A percentile compares a stretch with the other conserved stretches of the same genome.
phyloP scores from a whole-genome alignment of 2,329 filamentous ascomycete species.

The Aspergillus sclerotialis region DNA sequence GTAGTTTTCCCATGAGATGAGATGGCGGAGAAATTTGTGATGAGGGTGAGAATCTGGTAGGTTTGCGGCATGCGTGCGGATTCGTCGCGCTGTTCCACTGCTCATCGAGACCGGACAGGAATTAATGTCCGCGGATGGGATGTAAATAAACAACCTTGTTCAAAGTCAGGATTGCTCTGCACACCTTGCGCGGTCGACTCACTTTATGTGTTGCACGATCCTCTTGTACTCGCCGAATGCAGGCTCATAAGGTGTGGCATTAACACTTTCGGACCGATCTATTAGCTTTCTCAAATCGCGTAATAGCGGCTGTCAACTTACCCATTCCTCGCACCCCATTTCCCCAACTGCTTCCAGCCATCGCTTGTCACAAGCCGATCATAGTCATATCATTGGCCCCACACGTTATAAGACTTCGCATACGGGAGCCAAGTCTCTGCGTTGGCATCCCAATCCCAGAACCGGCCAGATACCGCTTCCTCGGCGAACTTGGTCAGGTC shows the following conservation, averaged over 20 bases:
- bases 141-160: conserved; percentile 49
- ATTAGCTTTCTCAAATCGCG: not conserved
- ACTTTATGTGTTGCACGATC: conserved; percentile 21
- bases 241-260: conserved; percentile 17
- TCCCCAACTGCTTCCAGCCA: conserved; percentile 50
- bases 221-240: conserved; percentile 14
- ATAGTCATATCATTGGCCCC: conserved; percentile 48
- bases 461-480: conserved; percentile 23
- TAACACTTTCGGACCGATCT: too few relatives aligned
- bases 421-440: conserved; percentile 60
- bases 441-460: conserved; percentile 42
- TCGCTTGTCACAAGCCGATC: conserved; percentile 57
- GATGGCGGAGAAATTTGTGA: conserved; percentile 3
- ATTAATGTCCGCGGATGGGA: conserved; percentile 52
- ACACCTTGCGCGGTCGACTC: conserved; percentile 2
- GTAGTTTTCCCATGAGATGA: conserved; percentile 17
- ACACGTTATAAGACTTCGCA: conserved; percentile 53
- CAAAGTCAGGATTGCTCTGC: not conserved
- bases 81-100: conserved; percentile 31
- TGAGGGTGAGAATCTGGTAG: conserved; percentile 5
- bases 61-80: conserved; percentile 11
- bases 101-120: conserved; percentile 61
- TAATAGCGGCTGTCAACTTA: conserved; percentile 6
- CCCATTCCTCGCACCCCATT: conserved; percentile 27
- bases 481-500: conserved; percentile 20